Evolutionary conservation across 2,329 filamentous ascomycete species (phyloP), one percentile per base, ranked within the genome.

Genomic region (Falciphora oryzae): DNA sequence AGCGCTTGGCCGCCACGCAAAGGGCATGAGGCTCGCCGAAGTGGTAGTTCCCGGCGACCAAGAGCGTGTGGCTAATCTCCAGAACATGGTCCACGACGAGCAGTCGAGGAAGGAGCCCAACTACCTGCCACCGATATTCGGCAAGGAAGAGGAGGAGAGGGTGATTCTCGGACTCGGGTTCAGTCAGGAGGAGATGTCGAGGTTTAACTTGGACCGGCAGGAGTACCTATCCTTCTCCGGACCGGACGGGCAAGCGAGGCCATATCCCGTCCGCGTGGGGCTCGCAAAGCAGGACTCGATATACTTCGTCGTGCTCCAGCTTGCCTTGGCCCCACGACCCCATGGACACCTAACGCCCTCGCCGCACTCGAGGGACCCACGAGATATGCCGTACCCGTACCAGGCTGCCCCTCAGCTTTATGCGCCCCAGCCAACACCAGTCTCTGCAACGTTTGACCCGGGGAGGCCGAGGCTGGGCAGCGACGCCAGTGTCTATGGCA

Each of bases 101-200:
- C 85, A 86, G 66, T 76, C 79, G 38, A 77, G 80, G 68, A 84
- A 80, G 64, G 84, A 87, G 35, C 85, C 86, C 25, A 85, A 85
- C 59, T 88, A 89, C 71, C 77, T 89, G 27, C 86, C 86, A 4
- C 86, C 86, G 1, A 88, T 89, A n/a, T 81, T 85, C 66, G 80
- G 78, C 53, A 81, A 81, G 67, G 75, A 80, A 61, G 81, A 84
- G 65, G 81, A 85, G 62, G 81, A 85, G 29, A 78, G 81, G 31
- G 79, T 85, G 22, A 82, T 88, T 38, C 81, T 84, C 65, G 76
- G 77, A 1, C 77, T 88, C 18, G 81, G 83, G 0, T 86, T 88
- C 68, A 76, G 75, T 14, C 67, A 77, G 0, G 84, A 86, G 59
- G 84, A 85, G 44, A 69, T 87, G 32, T 77, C 78, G 22, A 80